Conservation (phyloP, 1,284 basidiomycete species). For the Ganoderma leucocontextum region DNA sequence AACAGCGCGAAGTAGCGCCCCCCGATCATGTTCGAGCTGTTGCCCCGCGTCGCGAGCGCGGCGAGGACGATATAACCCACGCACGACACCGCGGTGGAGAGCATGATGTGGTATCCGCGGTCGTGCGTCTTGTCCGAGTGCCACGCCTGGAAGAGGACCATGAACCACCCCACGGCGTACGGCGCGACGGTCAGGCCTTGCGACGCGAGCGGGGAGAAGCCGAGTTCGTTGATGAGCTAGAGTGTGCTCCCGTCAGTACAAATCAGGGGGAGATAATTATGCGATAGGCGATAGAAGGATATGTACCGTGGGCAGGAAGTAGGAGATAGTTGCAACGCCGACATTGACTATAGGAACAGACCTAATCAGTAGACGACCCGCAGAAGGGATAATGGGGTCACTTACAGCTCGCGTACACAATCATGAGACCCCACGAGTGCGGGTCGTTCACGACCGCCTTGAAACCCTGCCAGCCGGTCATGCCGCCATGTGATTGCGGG, state of each 20-base stretch:
- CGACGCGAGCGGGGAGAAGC: constrained; percentile 61
- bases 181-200: constrained; percentile 65
- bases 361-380: neutral
- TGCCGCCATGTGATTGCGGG: constrained; percentile 63
- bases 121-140: constrained; percentile 61
- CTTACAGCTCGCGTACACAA: constrained; percentile 61
- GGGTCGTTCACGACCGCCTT: constrained; percentile 56
- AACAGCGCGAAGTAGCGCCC: constrained; percentile 65
- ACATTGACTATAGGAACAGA: constrained; percentile 53
- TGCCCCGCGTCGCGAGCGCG: constrained; percentile 54
- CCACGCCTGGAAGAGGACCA: constrained; percentile 60
- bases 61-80: constrained; percentile 62
- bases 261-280: neutral
- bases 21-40: constrained; percentile 42
- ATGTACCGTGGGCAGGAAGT: constrained; percentile 62
- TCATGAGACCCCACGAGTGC: constrained; percentile 60
- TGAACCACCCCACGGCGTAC: constrained; percentile 60
- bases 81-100: constrained; percentile 51
- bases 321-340: constrained; percentile 61
- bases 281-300: neutral
- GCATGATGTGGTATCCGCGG: constrained; percentile 63
- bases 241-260: neutral
- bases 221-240: constrained; percentile 60
- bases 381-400: constrained; percentile 15
- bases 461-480: constrained; percentile 62